Conservation (phyloP, 352 stramenopile species). For the Lagenidium giganteum region DNA sequence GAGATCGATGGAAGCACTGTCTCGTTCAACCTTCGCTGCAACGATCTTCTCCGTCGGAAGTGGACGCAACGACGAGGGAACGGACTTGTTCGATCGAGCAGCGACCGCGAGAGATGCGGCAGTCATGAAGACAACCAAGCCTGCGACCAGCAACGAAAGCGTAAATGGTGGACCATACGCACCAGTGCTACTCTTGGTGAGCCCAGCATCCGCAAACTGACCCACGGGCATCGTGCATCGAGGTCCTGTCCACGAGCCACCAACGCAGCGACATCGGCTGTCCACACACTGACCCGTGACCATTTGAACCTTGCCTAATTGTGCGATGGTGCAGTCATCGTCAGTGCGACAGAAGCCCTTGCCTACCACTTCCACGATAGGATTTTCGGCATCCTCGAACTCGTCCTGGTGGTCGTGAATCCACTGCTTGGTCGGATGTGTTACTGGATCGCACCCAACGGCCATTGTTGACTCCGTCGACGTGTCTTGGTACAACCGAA, state of each 20-base stretch:
- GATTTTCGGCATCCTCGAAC: slow-evolving; percentile 16
- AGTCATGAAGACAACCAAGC: slow-evolving; percentile 10
- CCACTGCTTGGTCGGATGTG: slow-evolving; percentile 26
- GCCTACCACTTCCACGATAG: slow-evolving; percentile 12
- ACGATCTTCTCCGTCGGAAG: no score
- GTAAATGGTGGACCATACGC: slow-evolving; percentile 42
- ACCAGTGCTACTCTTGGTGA: no score
- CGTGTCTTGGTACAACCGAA: slow-evolving; percentile 76
- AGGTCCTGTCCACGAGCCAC: slow-evolving; percentile 4
- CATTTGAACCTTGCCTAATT: no score
- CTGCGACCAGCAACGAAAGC: slow-evolving; percentile 20
- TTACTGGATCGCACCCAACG: slow-evolving; percentile 26
- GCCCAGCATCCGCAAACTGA: no score
- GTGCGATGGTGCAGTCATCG: slow-evolving; percentile 29
- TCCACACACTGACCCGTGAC: slow-evolving; percentile 20
- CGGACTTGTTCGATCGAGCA: no score
- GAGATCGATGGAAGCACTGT: no score
- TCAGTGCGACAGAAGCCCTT: slow-evolving; percentile 21
- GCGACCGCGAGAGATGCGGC: no score
- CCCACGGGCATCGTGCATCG: slow-evolving; percentile 1
- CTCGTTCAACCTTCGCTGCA: no score
- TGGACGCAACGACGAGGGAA: no score
- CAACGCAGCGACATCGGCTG: slow-evolving; percentile 14
- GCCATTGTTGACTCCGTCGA: slow-evolving; percentile 13
- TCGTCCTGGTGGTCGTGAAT: slow-evolving; percentile 27